Evolutionary conservation across 345 rosid species (phyloP).

Genomic region (Dovyalis caffra): DNA sequence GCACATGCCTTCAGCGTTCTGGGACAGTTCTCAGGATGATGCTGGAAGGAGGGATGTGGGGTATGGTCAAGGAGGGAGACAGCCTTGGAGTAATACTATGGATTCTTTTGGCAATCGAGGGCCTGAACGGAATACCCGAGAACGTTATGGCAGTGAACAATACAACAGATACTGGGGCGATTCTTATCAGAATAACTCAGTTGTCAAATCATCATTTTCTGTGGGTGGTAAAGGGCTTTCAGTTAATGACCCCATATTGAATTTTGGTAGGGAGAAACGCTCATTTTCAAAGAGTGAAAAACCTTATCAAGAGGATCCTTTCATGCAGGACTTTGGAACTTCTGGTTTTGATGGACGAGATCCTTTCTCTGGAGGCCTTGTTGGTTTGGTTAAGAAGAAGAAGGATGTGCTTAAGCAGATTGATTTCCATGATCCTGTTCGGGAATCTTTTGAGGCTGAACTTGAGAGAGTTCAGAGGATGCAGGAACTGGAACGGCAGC

Average conservation of each 20-base stretch:
- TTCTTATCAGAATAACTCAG: slow-evolving; percentile 34
- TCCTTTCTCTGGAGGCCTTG: slow-evolving; percentile 63
- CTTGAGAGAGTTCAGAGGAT: slow-evolving; percentile 94
- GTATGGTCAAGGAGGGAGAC: slow-evolving; percentile 59
- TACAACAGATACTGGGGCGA: slow-evolving; percentile 48
- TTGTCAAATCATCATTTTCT: slow-evolving; percentile 45
- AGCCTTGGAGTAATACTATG: slow-evolving; percentile 48
- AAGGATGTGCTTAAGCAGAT: slow-evolving; percentile 66
- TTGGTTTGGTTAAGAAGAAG: slow-evolving; percentile 77
- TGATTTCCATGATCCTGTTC: slow-evolving; percentile 87
- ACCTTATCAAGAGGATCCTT: slow-evolving; percentile 64
- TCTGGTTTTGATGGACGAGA: slow-evolving; percentile 66
- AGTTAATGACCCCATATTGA: slow-evolving; percentile 46
- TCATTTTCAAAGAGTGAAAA: slow-evolving; percentile 60
- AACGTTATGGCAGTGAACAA: slow-evolving; percentile 49
- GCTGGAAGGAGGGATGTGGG: slow-evolving; percentile 56
- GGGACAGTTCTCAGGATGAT: slow-evolving; percentile 50
- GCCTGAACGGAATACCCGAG: slow-evolving; percentile 41
- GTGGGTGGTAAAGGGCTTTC: slow-evolving; percentile 43
- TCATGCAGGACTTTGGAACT: slow-evolving; percentile 54
- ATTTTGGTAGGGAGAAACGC: slow-evolving; percentile 63
- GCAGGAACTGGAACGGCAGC: slow-evolving; percentile 88
- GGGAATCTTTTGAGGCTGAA: slow-evolving; percentile 99
- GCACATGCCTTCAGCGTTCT: slow-evolving; percentile 37
- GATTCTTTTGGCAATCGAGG: slow-evolving; percentile 51